Percentiles rank a stretch among this genome's conserved stretches.
These are phyloP conservation scores for Trichoderma sp. DNA, from an alignment of 2,329 filamentous ascomycete genomes.

Conservation along the genomic window DNA sequence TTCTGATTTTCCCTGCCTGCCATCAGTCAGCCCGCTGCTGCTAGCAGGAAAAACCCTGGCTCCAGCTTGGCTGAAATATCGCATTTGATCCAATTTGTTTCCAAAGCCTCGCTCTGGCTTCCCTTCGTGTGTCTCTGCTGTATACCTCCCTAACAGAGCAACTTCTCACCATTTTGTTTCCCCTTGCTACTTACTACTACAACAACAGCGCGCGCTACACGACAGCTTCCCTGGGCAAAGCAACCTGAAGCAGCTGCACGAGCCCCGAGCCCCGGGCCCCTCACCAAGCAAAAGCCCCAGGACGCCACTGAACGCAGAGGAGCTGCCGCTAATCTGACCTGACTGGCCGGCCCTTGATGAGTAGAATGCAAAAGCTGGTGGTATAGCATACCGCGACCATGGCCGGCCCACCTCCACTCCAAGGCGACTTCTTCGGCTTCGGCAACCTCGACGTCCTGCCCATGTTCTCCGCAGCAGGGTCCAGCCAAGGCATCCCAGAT, in stretches of 20 bases:
- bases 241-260: neutral
- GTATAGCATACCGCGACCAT: conserved; percentile 28
- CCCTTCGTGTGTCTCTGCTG: neutral
- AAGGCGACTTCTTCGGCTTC: conserved; percentile 38
- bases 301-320: conserved; percentile 14
- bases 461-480: conserved; percentile 28
- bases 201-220: neutral
- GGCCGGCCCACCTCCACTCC: conserved; percentile 37
- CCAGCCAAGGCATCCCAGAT: conserved; percentile 26
- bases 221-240: neutral
- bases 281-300: neutral
- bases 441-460: conserved; percentile 31
- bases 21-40: neutral
- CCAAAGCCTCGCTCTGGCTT: neutral
- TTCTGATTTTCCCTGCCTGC: neutral
- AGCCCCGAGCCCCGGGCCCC: neutral
- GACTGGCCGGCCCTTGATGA: conserved; percentile 26
- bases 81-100: neutral
- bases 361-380: conserved; percentile 24
- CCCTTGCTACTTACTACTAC: neutral
- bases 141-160: too few species aligned
- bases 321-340: conserved; percentile 17
- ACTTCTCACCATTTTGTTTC: neutral
- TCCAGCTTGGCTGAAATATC: conserved; percentile 4
- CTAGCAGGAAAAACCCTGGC: neutral